Evolutionary conservation across 306 rosid genomes (phyloP), one percentile per base, ranked within the genome.

Genomic region (Vigna radiata): DNA sequence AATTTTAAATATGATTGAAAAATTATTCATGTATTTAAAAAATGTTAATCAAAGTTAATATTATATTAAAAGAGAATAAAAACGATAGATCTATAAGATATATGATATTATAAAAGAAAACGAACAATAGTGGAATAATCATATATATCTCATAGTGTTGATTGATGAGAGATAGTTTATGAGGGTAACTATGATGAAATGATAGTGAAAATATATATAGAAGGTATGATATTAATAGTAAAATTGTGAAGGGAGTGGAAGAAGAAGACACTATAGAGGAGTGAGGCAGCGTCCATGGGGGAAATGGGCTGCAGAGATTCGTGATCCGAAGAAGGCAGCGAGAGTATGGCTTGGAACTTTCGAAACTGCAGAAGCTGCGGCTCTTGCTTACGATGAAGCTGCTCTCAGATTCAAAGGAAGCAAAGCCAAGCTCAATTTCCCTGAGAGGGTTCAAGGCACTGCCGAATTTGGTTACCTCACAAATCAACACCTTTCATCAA

Each of bases 211-310:
- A 25, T 2, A 29, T 3, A 5, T 4, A 36, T 36, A 6, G 41
- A 36, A 8, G 11, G 47, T 43, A 3, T 9, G 11, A 43, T 43
- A 17, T 17, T 5, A 27, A 27, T 60, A 61, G n/a, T 29, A 16
- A 1, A 31, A 61, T 58, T 25, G 19, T 59, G 85, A 67, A 88
- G 90, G 88, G 50, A 76, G 47, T 58, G 46, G 41, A 36, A 79
- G 85, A 79, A 87, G 82, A 70, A 87, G 90, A 66, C 93, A 91
- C 82, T 93, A 93, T 39, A 90, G 98, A 86, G 98, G 98, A 61
- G 98, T 93, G 33, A 87, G 98, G 76, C 97, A 90, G 49, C 77
- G 98, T n/a, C 97, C 97, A 23, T 91, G 97, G 97, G 98, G 98
- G 0, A 93, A 91, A 8, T 93, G 97, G 97, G 98, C 98, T 0